phyloP scores from a whole-genome alignment of 192 early-diverging fungal genomes.

The Diversispora eburnea region DNA sequence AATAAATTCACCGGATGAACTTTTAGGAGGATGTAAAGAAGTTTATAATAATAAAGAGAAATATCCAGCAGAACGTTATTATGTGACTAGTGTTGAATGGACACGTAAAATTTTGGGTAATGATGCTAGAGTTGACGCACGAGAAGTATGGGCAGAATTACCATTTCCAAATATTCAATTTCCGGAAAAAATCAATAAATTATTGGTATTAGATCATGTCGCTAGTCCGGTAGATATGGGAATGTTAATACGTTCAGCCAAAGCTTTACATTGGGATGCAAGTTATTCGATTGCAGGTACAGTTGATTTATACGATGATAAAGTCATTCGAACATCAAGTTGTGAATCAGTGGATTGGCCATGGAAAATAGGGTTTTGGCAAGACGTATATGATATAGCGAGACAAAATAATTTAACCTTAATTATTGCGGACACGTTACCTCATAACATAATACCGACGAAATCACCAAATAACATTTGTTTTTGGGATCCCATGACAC shows the following conservation, averaged over 20 bases:
- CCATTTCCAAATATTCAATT: slow-evolving; percentile 37
- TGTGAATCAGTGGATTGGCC: slow-evolving; percentile 42
- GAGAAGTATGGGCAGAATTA: slow-evolving; percentile 50
- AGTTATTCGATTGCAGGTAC: slow-evolving; percentile 38
- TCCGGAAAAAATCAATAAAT: slow-evolving; percentile 6
- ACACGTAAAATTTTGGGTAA: slow-evolving; percentile 47
- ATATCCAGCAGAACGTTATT: slow-evolving; percentile 42
- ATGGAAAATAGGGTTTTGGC: neutral
- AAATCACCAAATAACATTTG: neutral
- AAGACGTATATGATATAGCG: neutral
- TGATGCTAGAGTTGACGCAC: slow-evolving; percentile 34
- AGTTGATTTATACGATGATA: slow-evolving; percentile 47
- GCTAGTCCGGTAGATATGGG: slow-evolving; percentile 48
- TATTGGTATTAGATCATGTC: slow-evolving; percentile 46
- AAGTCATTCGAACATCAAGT: slow-evolving; percentile 45
- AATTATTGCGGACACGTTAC: neutral
- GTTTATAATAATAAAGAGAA: neutral
- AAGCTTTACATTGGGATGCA: slow-evolving; percentile 44
- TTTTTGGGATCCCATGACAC: slow-evolving; percentile 8
- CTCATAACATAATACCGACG: neutral
- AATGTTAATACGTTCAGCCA: slow-evolving; percentile 44
- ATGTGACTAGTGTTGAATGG: slow-evolving; percentile 35
- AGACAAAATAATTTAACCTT: neutral
- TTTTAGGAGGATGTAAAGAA: neutral
- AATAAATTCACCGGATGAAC: neutral